A percentile compares a stretch with the other conserved stretches of the same genome.
Conservation (phyloP, 176 grass and related monocot species). For the Thalia dealbata region DNA sequence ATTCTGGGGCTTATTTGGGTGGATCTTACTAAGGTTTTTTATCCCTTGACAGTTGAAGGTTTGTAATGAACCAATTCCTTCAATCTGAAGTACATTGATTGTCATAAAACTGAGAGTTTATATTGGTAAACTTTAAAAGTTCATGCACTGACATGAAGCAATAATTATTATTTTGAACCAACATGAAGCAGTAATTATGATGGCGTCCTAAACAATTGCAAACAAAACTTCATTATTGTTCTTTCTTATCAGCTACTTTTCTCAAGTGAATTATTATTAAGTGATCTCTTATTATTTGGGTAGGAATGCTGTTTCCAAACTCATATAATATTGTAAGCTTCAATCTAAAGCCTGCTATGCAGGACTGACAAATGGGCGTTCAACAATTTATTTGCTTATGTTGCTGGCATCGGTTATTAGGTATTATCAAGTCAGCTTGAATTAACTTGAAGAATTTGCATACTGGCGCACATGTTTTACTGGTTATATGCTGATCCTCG, state of each 20-base stretch:
- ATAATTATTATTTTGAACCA: not conserved
- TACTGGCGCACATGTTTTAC: not conserved
- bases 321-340: not conserved
- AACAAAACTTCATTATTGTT: not conserved
- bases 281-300: not conserved
- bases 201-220: not conserved
- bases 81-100: not conserved
- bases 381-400: not conserved
- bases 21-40: not conserved
- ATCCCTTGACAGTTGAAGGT: not conserved
- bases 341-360: not conserved
- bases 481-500: not conserved
- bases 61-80: not conserved
- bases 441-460: not conserved
- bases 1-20: not conserved
- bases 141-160: not conserved
- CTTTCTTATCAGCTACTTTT: not conserved
- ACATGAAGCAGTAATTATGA: not conserved
- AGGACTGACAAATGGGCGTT: not conserved
- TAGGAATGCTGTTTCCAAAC: not conserved
- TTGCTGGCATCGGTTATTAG: not conserved
- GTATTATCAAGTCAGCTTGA: not conserved
- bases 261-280: not conserved
- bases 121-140: too few species aligned
- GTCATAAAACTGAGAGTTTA: too few species aligned